These are phyloP conservation scores for Avena sativa DNA, from an alignment of 176 grass and related monocot genomes.

Conservation along the genomic window DNA sequence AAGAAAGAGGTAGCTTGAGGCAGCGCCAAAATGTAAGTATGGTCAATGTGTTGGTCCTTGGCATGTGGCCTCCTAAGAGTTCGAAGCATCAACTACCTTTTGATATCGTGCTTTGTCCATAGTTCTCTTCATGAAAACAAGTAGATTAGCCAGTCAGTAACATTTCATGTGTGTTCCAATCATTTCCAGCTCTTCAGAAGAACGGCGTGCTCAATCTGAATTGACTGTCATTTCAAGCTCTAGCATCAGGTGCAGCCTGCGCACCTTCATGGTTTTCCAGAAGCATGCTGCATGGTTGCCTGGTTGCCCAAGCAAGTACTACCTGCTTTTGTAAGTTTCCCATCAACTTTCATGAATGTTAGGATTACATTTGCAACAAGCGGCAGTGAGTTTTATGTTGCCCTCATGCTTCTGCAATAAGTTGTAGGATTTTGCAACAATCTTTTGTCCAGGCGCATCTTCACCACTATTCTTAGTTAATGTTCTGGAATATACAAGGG, in stretches of 20 bases:
- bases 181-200: background rate
- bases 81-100: no score
- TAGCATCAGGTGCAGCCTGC: slow-evolving; percentile 23
- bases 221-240: background rate
- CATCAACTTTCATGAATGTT: no score
- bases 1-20: background rate
- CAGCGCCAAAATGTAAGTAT: slow-evolving; percentile 39
- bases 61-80: no score
- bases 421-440: no score
- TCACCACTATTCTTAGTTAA: no score
- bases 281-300: slow-evolving; percentile 5
- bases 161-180: background rate
- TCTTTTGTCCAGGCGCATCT: no score
- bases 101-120: background rate
- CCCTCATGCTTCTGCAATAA: no score
- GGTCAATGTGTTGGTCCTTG: background rate
- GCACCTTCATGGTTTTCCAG: slow-evolving; percentile 6
- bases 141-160: slow-evolving; percentile 42
- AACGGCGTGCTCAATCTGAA: slow-evolving; percentile 2
- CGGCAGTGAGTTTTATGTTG: no score
- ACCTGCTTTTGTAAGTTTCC: slow-evolving; percentile 27
- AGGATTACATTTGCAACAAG: no score
- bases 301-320: slow-evolving; percentile 25
- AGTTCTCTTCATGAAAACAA: slow-evolving; percentile 32
- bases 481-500: no score